Evolutionary conservation across 2,329 filamentous ascomycete species (phyloP), one percentile per base, ranked within the genome.

Genomic region (Pseudogymnoascus sp.): DNA sequence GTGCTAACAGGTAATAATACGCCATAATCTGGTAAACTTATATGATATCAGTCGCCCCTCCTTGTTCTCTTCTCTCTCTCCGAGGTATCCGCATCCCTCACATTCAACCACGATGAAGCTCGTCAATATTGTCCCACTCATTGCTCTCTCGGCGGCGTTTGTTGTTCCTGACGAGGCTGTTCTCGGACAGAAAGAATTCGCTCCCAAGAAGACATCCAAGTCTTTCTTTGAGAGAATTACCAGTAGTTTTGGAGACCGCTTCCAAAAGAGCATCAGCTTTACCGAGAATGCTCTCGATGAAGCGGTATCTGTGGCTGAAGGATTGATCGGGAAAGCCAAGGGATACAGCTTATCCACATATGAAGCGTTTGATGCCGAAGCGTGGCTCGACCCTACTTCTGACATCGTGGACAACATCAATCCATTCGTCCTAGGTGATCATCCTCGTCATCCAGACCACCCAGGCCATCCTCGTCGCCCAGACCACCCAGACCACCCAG

Each of bases 121-220:
- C 25, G 51, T 81, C 69, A 71, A 73, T 60, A 73, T 83, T 48
- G 69, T 84, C 64, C 78, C 80, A 62, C 72, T 83, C 59, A 77
- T 78, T 67, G 79, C 80, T 31, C 65, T 81, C 59, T 73, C 77
- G 65, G 74, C 79, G 60, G 81, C 81, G 27, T 77, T 84, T 61
- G 79, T 84, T 63, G 73, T 85, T 58, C 80, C 81, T 13, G 76
- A 81, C 58, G 75, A 81, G 65, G 69, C 79, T 61, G 73, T 81
- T 17, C 75, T 81, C 64, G 73, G 75, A 44, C 71, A 78, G 39
- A 64, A 80, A 51, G 66, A 73, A 42, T 68, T 77, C 59, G 73
- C 78, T 65, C 68, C 72, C 63, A 67, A 77, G 17, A 65, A 67
- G 35, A 55, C 65, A 17, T 63, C 68, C n/a, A 67, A 68, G 58